These are phyloP conservation scores for Rhinocladiella mackenziei DNA, from an alignment of 2,329 filamentous ascomycete genomes.

Conservation along the genomic window DNA sequence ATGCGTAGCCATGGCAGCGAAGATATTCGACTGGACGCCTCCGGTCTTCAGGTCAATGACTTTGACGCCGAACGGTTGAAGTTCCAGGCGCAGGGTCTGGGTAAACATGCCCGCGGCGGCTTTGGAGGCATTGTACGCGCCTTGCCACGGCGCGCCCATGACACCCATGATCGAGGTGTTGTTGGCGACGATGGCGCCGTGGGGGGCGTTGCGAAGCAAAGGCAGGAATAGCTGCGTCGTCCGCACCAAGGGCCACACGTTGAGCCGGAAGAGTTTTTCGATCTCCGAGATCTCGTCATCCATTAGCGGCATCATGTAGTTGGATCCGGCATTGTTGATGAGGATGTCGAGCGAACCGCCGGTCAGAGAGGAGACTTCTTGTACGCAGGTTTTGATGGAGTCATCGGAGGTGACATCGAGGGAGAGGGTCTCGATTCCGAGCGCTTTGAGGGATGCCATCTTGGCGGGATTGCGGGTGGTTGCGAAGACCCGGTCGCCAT, in stretches of 20 bases:
- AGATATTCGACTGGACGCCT: slow-evolving; percentile 34
- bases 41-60: slow-evolving; percentile 32
- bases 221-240: slow-evolving; percentile 35
- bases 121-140: slow-evolving; percentile 43
- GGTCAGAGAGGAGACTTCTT: slow-evolving; percentile 20
- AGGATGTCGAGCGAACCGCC: slow-evolving; percentile 36
- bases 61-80: slow-evolving; percentile 33
- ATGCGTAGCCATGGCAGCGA: slow-evolving; percentile 32
- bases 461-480: slow-evolving; percentile 40
- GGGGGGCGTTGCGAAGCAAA: slow-evolving; percentile 25
- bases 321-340: slow-evolving; percentile 44
- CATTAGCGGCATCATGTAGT: slow-evolving; percentile 36
- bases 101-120: slow-evolving; percentile 56
- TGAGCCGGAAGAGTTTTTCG: slow-evolving; percentile 39
- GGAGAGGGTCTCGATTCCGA: slow-evolving; percentile 31
- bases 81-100: slow-evolving; percentile 43
- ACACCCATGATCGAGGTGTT: slow-evolving; percentile 27
- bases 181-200: slow-evolving; percentile 32
- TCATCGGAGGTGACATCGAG: slow-evolving; percentile 34
- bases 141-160: slow-evolving; percentile 33
- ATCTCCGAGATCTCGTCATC: slow-evolving; percentile 34
- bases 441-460: slow-evolving; percentile 26
- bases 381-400: slow-evolving; percentile 32
- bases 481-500: slow-evolving; percentile 55
- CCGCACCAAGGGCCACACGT: slow-evolving; percentile 39